phyloP scores from a whole-genome alignment of 2,329 filamentous ascomycete genomes.

The Xylaria sp. region DNA sequence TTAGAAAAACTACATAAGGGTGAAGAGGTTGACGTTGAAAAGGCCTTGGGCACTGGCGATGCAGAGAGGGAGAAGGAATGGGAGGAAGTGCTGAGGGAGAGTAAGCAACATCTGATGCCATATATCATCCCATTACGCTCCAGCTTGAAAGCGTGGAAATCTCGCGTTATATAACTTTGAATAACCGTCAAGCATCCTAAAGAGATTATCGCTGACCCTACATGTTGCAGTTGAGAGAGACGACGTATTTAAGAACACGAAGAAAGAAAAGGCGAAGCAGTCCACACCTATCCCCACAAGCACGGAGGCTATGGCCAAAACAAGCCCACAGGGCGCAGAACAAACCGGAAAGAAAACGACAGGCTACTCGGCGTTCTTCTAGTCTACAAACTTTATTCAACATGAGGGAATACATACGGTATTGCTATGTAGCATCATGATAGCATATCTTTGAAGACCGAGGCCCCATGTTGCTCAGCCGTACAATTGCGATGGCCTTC shows the following conservation, averaged over 20 bases:
- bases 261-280: conserved; percentile 45
- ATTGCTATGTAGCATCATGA: conserved; percentile 44
- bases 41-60: conserved; percentile 77
- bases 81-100: conserved; percentile 75
- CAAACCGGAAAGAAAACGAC: conserved; percentile 28
- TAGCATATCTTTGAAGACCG: conserved; percentile 62
- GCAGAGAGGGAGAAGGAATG: conserved; percentile 77
- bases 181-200: too few species aligned
- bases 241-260: conserved; percentile 54
- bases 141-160: too few species aligned
- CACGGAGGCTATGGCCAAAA: conserved; percentile 27
- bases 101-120: neutral
- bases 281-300: conserved; percentile 30
- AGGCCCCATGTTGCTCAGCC: conserved; percentile 34
- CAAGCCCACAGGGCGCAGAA: conserved; percentile 25
- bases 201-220: neutral
- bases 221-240: conserved; percentile 56
- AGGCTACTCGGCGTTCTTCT: conserved; percentile 55
- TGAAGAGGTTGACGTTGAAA: conserved; percentile 84
- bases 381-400: conserved; percentile 29
- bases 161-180: too few species aligned
- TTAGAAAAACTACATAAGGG: conserved; percentile 70
- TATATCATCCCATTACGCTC: neutral
- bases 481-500: conserved; percentile 26
- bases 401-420: conserved; percentile 18